These are phyloP conservation scores for Alternaria burnsii DNA, from an alignment of 2,329 filamentous ascomycete species.

Conservation along the genomic window DNA sequence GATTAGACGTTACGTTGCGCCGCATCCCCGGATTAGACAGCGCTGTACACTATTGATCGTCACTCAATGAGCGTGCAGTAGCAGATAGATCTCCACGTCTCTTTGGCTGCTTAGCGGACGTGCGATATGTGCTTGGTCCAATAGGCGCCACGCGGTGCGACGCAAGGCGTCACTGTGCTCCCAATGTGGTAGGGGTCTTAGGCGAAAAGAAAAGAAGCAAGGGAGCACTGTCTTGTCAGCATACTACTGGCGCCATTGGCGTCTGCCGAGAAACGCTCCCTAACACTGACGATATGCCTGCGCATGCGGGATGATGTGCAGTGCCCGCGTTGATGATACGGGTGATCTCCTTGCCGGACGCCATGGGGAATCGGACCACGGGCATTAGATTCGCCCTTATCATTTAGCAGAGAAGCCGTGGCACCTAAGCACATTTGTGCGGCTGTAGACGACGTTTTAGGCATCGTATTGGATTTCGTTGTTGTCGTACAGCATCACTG, in stretches of 20 bases:
- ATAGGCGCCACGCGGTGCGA: constrained; percentile 27
- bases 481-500: constrained; percentile 39
- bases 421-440: constrained; percentile 42
- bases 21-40: constrained; percentile 37
- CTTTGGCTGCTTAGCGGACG: constrained; percentile 30
- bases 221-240: constrained; percentile 44
- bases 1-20: constrained; percentile 44
- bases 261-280: constrained; percentile 41
- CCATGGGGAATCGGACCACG: constrained; percentile 37
- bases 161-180: constrained; percentile 33
- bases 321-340: constrained; percentile 24
- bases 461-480: constrained; percentile 31
- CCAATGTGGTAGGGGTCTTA: constrained; percentile 28
- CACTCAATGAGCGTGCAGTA: constrained; percentile 30
- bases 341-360: constrained; percentile 25
- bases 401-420: constrained; percentile 42
- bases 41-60: constrained; percentile 36
- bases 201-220: constrained; percentile 44
- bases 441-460: constrained; percentile 25
- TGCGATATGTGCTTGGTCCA: constrained; percentile 32
- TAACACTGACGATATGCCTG: constrained; percentile 33
- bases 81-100: constrained; percentile 36
- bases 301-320: constrained; percentile 39
- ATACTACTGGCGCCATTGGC: constrained; percentile 35
- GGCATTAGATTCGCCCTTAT: constrained; percentile 37